These are phyloP conservation scores for Deinandra increscens DNA, from an alignment of 129 eudicot genomes.

Conservation along the genomic window DNA sequence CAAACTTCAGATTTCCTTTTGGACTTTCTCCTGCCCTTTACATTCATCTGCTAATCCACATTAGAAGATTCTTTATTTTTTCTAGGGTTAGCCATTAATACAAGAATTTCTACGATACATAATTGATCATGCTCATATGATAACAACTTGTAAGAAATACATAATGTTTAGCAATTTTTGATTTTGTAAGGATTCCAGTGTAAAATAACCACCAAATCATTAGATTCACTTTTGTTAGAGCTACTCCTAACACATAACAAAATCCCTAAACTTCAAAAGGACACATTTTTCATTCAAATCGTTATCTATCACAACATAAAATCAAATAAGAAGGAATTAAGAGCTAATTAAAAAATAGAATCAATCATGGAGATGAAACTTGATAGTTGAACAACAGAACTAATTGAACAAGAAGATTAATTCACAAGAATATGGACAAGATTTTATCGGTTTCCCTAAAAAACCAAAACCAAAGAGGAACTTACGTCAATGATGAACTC, in stretches of 20 bases:
- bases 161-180: too few relatives aligned
- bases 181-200: neutral
- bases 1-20: constrained; percentile 79
- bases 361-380: too few relatives aligned
- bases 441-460: too few relatives aligned
- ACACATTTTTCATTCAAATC: neutral
- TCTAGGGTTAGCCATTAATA: constrained; percentile 44
- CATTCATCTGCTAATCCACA: constrained; percentile 31
- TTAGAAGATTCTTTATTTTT: constrained; percentile 27
- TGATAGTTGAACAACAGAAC: too few relatives aligned
- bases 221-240: neutral
- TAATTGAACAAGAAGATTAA: too few relatives aligned
- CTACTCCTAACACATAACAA: neutral
- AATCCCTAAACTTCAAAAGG: constrained; percentile 17
- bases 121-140: neutral
- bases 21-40: constrained; percentile 42
- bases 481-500: too few relatives aligned
- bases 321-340: neutral
- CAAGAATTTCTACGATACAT: constrained; percentile 25
- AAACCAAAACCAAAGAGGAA: too few relatives aligned
- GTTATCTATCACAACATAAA: neutral
- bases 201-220: neutral
- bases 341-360: neutral
- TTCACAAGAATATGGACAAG: too few relatives aligned
- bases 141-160: too few relatives aligned